Evolutionary conservation across 1,284 basidiomycete genomes (phyloP), one percentile per base, ranked within the genome.

Genomic region (Rhodofomes roseus): DNA sequence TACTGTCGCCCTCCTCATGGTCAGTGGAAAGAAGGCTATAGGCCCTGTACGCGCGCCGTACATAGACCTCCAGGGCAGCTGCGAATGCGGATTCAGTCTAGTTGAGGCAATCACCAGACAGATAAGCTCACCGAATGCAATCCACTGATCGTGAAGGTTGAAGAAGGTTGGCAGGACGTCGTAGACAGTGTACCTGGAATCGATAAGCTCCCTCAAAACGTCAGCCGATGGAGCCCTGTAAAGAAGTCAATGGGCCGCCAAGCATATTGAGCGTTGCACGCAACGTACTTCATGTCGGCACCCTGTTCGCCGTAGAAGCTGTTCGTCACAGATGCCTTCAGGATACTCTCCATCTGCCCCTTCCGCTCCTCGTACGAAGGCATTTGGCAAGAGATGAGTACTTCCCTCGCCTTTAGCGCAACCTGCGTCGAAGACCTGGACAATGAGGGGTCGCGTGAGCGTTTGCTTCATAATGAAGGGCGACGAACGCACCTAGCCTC

Each of bases 121-220:
- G 25, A 31, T 55, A 41, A 12, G 73, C 84, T 54, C 61, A 92
- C 91, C 89, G 51, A 97, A 85, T 27, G 88, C 85, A 62, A 98
- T 85, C 82, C 90, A 89, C 54, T 88, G 83, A 68, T 98, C 94
- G 36, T 82, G 74, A 71, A 95, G 90, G 63, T 86, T 87, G 83
- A 98, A 99, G 84, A 99, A 99, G 14, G 92, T 85, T 18, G 95
- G 93, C 59, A 99, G 83, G 12, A 99, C 97, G 71, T 99, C 96
- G 75, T 92, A 99, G 34, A 99, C 96, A 23, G 94, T 96, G 79
- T 96, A 97, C 60, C 93, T 86, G 29, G 95, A 98, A 77, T 99
- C 97, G 65, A 92, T 93, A 50, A 99, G 85, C 77, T 99, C 97
- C 70, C 90, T 89, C 67, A 99, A 81, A 34, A 95, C 83, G 60